phyloP scores from a whole-genome alignment of 441 rosid species.

The Bocquillonia castaneifolia region DNA sequence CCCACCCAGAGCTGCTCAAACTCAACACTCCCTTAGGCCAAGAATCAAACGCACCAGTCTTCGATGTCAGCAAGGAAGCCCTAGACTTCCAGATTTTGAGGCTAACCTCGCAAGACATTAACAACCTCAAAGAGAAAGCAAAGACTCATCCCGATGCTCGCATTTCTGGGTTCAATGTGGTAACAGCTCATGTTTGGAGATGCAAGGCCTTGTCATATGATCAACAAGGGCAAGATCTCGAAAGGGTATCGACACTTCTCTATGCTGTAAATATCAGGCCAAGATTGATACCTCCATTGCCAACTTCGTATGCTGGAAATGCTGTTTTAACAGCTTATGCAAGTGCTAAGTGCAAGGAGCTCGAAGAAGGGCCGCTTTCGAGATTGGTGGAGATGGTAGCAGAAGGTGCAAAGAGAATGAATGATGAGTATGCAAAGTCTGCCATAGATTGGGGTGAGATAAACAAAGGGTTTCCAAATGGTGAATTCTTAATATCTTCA shows the following conservation, averaged over 20 bases:
- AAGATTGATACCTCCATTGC: slow-evolving; percentile 55
- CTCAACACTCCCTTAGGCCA: slow-evolving; percentile 26
- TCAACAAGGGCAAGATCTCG: slow-evolving; percentile 21
- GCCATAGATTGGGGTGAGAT: slow-evolving; percentile 75
- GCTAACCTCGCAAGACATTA: slow-evolving; percentile 38
- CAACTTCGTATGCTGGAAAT: slow-evolving; percentile 47
- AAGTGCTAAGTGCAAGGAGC: slow-evolving; percentile 42
- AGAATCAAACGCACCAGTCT: slow-evolving; percentile 35
- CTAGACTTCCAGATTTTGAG: slow-evolving; percentile 60
- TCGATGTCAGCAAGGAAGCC: slow-evolving; percentile 39
- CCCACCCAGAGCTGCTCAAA: slow-evolving; percentile 65
- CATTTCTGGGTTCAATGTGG: slow-evolving; percentile 52
- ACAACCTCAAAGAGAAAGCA: slow-evolving; percentile 52
- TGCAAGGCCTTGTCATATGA: slow-evolving; percentile 63
- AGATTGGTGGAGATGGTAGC: slow-evolving; percentile 51
- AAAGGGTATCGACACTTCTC: slow-evolving; percentile 51
- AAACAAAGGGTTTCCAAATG: slow-evolving; percentile 58
- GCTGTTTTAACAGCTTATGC: slow-evolving; percentile 66
- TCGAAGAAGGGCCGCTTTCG: slow-evolving; percentile 40
- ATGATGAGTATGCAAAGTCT: slow-evolving; percentile 53
- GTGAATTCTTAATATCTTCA: slow-evolving; percentile 64
- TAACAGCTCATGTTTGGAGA: slow-evolving; percentile 64
- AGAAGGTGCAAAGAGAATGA: slow-evolving; percentile 52
- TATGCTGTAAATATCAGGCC: slow-evolving; percentile 70
- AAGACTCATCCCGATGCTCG: slow-evolving; percentile 20